Evolutionary conservation across 2,329 filamentous ascomycete genomes (phyloP).

Genomic region (Trichoderma breve): DNA sequence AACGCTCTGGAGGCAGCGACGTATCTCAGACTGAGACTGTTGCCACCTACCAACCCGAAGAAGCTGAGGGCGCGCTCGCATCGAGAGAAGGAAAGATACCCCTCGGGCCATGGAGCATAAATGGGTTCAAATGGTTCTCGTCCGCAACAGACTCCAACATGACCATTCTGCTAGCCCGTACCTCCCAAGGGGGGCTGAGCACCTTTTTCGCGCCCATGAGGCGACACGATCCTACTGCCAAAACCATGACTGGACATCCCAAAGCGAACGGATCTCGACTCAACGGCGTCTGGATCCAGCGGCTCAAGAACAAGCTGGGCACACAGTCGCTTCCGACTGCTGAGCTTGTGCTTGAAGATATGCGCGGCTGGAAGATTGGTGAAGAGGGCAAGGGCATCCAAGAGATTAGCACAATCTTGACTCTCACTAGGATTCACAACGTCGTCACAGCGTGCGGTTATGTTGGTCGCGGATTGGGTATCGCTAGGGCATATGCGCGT

Average conservation of each 20-base stretch:
- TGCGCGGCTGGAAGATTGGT: slow-evolving; percentile 66
- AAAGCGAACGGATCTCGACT: slow-evolving; percentile 42
- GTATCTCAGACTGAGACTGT: slow-evolving; percentile 66
- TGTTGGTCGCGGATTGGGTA: slow-evolving; percentile 54
- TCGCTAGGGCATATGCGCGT: slow-evolving; percentile 56
- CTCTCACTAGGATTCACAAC: slow-evolving; percentile 62
- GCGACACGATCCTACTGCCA: slow-evolving; percentile 37
- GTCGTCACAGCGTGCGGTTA: slow-evolving; percentile 52
- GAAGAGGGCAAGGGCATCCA: slow-evolving; percentile 63
- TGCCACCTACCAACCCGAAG: slow-evolving; percentile 37
- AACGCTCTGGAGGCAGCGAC: slow-evolving; percentile 66
- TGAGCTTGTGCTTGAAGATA: slow-evolving; percentile 63
- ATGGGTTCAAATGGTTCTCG: slow-evolving; percentile 63
- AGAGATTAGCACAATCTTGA: slow-evolving; percentile 67
- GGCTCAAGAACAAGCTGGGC: slow-evolving; percentile 71
- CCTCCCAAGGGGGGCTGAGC: slow-evolving; percentile 47
- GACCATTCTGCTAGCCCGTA: slow-evolving; percentile 62
- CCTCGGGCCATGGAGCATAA: slow-evolving; percentile 58
- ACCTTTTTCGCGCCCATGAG: slow-evolving; percentile 66
- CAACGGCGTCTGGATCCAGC: slow-evolving; percentile 67
- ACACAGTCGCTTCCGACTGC: slow-evolving; percentile 69
- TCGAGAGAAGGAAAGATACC: slow-evolving; percentile 28
- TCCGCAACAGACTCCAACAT: slow-evolving; percentile 41
- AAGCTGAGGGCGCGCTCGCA: slow-evolving; percentile 18
- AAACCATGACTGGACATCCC: slow-evolving; percentile 29